Conservation (phyloP, 2,329 filamentous ascomycete genomes). For the Apiospora rasikravindrae region DNA sequence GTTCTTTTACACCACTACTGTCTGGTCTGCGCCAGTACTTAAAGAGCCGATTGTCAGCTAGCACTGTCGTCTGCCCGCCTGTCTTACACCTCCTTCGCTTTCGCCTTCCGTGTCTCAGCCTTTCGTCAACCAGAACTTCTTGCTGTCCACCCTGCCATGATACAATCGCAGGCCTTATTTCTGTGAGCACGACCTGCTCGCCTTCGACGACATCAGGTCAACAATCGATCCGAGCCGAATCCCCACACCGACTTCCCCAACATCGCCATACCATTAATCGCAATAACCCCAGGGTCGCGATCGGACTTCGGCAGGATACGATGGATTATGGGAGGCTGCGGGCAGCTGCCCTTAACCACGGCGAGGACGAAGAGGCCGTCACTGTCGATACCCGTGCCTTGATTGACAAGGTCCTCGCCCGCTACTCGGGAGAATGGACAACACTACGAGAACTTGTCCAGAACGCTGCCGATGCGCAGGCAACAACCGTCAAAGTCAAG, state of each 20-base stretch:
- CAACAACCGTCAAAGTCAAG: conserved; percentile 85
- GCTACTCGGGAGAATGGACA: conserved; percentile 96
- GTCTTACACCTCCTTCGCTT: conserved; percentile 8
- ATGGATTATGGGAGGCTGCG: conserved; percentile 81
- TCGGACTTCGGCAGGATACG: conserved; percentile 22
- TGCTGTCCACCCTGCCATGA: not conserved
- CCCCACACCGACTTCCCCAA: not conserved
- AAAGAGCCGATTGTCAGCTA: not conserved
- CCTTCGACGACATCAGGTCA: not conserved
- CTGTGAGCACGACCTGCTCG: not conserved
- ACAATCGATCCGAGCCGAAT: not conserved
- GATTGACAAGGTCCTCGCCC: conserved; percentile 95
- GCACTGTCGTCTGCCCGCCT: not conserved
- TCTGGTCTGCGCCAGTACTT: conserved; percentile 9
- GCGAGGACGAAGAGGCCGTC: conserved; percentile 93
- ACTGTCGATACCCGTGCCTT: conserved; percentile 96
- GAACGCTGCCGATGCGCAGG: conserved; percentile 96
- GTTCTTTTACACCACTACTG: not conserved
- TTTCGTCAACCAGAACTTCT: not conserved
- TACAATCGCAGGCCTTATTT: not conserved
- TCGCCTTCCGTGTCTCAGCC: conserved; percentile 3
- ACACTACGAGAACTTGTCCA: conserved; percentile 92
- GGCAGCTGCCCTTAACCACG: conserved; percentile 83
- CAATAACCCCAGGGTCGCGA: not conserved
- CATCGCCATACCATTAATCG: not conserved